Base-by-base conservation (phyloP, 2,329 filamentous ascomycete species). In the Lizonia empirigonia region DNA sequence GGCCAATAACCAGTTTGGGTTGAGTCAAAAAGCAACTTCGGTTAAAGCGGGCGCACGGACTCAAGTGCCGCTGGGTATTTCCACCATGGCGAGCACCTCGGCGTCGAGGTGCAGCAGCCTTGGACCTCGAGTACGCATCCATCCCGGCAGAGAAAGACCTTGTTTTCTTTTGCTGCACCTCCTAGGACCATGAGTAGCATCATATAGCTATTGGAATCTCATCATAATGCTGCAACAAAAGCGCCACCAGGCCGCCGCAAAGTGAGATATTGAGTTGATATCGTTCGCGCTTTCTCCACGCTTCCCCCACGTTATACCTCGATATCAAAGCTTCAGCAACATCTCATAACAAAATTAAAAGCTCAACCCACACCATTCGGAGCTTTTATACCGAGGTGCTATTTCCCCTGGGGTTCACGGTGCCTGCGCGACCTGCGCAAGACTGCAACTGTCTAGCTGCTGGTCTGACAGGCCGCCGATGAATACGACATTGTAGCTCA, bases 231-330 rank as follows among this genome's bases (percentile, higher is more conserved):
- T 16, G 19, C 33, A 47, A 38, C 49, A 47, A 46, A 52, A 52
- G 42, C 49, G 47, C 49, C 32, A 38, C 33, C 20, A 33, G 42
- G 37, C 49, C 33, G 37, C 26, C 15, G n/a, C 26, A 42, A 23
- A 32, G 23, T 46, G 33, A 44, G 16, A 47, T 38, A 29, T 29
- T 37, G 33, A 26, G 34, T n/a, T 52, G 42, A 42, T 38, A 34
- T 46, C 27, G 29, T 46, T 41, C 27, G 36, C 49, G 36, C 32
- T 29, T 46, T 52, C 49, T 52, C 49, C 42, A 47, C 49, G 49
- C 49, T 35, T 30, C 42, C 49, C 49, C 49, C 49, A 52, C 49
- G 42, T 52, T 38, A 52, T 47, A 45, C 35, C 37, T 46, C 33
- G 13, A 45, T 36, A 27, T 16, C 26, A 26, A 24, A 41, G 41